Percentiles rank a stretch among this genome's conserved stretches.
phyloP scores from a whole-genome alignment of 306 rosid genomes.

The Rosa lucieae region DNA sequence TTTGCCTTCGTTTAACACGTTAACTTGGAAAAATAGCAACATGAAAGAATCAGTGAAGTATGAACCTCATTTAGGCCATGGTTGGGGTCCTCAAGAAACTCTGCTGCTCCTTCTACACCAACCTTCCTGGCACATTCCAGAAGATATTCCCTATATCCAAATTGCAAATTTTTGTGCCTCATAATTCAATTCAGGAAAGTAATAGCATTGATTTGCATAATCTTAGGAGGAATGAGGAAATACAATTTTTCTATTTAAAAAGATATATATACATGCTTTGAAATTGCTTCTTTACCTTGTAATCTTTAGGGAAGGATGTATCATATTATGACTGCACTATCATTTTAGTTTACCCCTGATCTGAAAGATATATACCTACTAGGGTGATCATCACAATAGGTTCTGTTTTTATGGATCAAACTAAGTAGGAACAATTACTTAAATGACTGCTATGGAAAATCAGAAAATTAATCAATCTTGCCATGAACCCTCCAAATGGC shows the following conservation, averaged over 20 bases:
- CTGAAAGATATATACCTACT: neutral
- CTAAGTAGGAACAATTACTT: neutral
- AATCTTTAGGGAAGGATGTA: neutral
- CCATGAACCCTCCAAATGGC: neutral
- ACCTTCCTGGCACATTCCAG: conserved; percentile 71
- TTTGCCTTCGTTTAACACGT: neutral
- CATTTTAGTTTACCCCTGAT: neutral
- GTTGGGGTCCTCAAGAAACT: conserved; percentile 72
- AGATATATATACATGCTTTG: neutral
- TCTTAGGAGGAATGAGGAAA: neutral
- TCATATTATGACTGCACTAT: neutral
- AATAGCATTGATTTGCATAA: neutral
- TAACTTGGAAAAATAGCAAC: conserved; percentile 18
- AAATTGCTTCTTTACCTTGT: neutral
- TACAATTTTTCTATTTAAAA: neutral
- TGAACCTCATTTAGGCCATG: conserved; percentile 78
- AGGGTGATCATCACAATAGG: conserved; percentile 5
- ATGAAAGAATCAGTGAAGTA: conserved; percentile 16
- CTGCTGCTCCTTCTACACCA: conserved; percentile 77
- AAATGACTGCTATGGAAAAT: neutral
- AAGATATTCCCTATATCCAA: conserved; percentile 77
- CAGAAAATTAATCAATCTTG: neutral
- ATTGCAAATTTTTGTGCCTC: conserved; percentile 24
- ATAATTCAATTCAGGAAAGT: conserved; percentile 13
- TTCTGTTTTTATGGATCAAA: conserved; percentile 6